Evolutionary conservation across 2,329 filamentous ascomycete species (phyloP), one percentile per base, ranked within the genome.

Genomic region (Macroventuria anomochaeta): DNA sequence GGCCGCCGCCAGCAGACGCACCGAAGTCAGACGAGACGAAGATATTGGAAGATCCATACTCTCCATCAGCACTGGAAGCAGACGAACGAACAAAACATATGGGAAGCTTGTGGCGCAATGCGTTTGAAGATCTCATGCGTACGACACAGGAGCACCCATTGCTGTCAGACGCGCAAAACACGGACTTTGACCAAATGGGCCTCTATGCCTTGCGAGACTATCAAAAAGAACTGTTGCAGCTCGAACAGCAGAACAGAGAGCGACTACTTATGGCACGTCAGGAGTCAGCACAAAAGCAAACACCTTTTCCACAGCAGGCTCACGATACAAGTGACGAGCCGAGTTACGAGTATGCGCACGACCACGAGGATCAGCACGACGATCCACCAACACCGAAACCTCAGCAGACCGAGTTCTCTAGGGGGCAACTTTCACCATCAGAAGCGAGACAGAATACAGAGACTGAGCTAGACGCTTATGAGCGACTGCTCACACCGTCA

Each of bases 61-160:
- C 83, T 1, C 83, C 83, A 0, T 64, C 81, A n/a, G 70, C 77
- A 15, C 69, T 85, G 1, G 83, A 85, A 60, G 70, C 75, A n/a
- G 73, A 82, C 54, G 66, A 72, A 33, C 31, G 69, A 55, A 41
- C 76, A 62, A 23, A 73, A 67, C 57, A 69, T 37, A 49, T 73
- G 51, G 70, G 75, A 58, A 59, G 73, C 40, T 75, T 76, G 26
- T 85, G 83, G 83, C 77, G 81, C 13, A 79, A 81, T 43, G 84
- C 84, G 0, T 86, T 85, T 59, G 83, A 86, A 61, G 84, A 87
- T 60, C 75, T 87, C 8, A 59, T 86, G 13, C 77, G 77, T 40
- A 72, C 82, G 8, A 47, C 44, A 12, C 51, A 54, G 18, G 51
- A 54, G 28, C 39, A 54, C 10, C 51, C 51, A 10, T 25, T 54